Conservation (phyloP, 441 rosid genomes). For the Gossypium schwendimanii region DNA sequence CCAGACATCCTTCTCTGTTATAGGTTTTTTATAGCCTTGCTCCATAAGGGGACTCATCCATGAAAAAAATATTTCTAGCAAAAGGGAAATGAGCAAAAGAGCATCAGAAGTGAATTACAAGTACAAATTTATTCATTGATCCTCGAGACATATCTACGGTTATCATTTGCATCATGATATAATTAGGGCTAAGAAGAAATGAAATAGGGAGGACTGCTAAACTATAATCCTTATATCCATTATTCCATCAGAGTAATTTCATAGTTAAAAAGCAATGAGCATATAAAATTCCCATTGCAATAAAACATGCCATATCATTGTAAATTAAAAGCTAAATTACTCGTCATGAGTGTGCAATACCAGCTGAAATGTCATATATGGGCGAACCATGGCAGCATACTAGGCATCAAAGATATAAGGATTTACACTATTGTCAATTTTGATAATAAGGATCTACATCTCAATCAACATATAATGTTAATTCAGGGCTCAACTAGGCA, state of each 20-base stretch:
- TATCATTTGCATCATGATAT: conserved; percentile 4
- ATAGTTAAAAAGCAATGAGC: background rate
- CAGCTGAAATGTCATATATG: conserved; percentile 3
- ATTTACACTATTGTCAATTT: background rate
- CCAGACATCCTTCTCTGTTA: conserved; percentile 96
- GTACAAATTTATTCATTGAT: background rate
- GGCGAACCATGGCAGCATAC: background rate
- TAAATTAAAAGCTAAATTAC: background rate
- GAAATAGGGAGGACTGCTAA: background rate
- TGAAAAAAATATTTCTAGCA: conserved; percentile 52
- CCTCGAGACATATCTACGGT: background rate
- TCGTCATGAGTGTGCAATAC: background rate
- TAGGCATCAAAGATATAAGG: background rate
- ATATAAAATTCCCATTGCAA: background rate
- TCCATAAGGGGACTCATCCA: conserved; percentile 96
- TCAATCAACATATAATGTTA: conserved; percentile 5
- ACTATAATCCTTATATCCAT: background rate
- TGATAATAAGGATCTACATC: conserved; percentile 6
- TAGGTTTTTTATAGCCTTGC: conserved; percentile 81
- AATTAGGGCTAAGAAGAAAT: background rate
- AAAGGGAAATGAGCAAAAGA: conserved; percentile 9
- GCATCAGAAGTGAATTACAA: conserved; percentile 12
- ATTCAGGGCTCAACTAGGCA: background rate
- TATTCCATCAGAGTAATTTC: background rate
- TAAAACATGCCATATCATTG: background rate